phyloP scores from a whole-genome alignment of 306 rosid genomes.

The Glycine tomentella region DNA sequence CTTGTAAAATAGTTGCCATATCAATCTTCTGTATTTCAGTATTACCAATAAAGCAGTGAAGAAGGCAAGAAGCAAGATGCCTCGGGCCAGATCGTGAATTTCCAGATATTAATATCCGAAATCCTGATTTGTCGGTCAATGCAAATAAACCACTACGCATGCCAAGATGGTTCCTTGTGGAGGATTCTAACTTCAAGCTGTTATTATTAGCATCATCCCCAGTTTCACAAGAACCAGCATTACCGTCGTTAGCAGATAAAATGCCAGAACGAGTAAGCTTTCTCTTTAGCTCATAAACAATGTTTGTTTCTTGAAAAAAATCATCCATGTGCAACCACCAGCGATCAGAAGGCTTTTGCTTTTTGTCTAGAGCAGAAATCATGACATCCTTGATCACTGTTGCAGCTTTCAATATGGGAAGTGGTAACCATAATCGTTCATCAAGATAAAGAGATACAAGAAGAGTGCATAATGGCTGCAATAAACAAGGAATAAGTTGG shows the following conservation, averaged over 20 bases:
- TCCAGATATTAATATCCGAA: conserved; percentile 82
- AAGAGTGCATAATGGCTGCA: conserved; percentile 77
- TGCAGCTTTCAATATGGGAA: conserved; percentile 69
- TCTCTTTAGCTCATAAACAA: conserved; percentile 69
- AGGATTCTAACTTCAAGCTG: conserved; percentile 43
- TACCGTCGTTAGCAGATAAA: conserved; percentile 56
- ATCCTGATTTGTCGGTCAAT: conserved; percentile 63
- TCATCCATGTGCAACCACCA: conserved; percentile 89
- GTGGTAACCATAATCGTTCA: conserved; percentile 78
- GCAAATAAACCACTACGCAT: conserved; percentile 52
- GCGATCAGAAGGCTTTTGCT: conserved; percentile 60
- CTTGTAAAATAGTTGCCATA: conserved; percentile 93
- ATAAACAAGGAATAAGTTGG: conserved; percentile 81
- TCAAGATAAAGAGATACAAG: conserved; percentile 83
- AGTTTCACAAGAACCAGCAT: conserved; percentile 51
- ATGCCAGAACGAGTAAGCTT: conserved; percentile 70
- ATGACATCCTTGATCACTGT: conserved; percentile 67
- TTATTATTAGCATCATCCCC: conserved; percentile 46
- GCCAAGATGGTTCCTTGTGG: conserved; percentile 53
- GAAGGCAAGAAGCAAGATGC: conserved; percentile 95
- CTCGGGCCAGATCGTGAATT: conserved; percentile 85
- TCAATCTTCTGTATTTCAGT: conserved; percentile 82
- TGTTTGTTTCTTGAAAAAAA: conserved; percentile 67
- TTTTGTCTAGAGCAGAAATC: conserved; percentile 68
- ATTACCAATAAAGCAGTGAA: conserved; percentile 83